These are phyloP conservation scores for Axilococcus clingmanii DNA, from an alignment of 139 green algal species.

Conservation along the genomic window DNA sequence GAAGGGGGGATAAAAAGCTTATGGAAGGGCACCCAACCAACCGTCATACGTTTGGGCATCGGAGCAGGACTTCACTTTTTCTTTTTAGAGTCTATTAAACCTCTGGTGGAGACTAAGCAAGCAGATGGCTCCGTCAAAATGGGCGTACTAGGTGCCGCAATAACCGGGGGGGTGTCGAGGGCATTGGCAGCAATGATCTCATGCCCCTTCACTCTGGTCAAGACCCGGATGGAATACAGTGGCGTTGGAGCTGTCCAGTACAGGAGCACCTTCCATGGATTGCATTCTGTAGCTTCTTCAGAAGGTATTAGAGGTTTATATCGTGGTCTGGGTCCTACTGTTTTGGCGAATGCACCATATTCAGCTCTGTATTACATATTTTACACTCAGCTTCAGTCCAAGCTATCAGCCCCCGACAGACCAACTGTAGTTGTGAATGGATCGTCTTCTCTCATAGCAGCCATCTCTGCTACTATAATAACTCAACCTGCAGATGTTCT, in stretches of 20 bases:
- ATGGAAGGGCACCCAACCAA: conserved; percentile 65
- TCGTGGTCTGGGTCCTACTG: conserved; percentile 63
- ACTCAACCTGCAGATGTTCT: conserved; percentile 82
- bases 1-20: conserved; percentile 33
- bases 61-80: conserved; percentile 73
- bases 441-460: conserved; percentile 48
- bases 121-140: conserved; percentile 5
- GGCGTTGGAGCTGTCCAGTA: conserved; percentile 23
- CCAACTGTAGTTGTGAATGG: conserved; percentile 51
- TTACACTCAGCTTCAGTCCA: conserved; percentile 54
- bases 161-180: conserved; percentile 53
- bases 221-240: conserved; percentile 91
- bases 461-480: conserved; percentile 64
- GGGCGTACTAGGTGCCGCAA: conserved; percentile 6
- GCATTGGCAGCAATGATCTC: conserved; percentile 62
- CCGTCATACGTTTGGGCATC: conserved; percentile 57
- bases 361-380: conserved; percentile 90
- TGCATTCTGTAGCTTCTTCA: conserved; percentile 40
- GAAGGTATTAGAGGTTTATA: conserved; percentile 59
- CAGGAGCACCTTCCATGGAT: conserved; percentile 44
- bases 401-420: conserved; percentile 16
- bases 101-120: conserved; percentile 22
- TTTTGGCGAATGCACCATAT: conserved; percentile 84
- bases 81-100: conserved; percentile 46
- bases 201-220: conserved; percentile 87